These are phyloP conservation scores for Theobroma cacao DNA, from an alignment of 345 rosid genomes.

Conservation along the genomic window DNA sequence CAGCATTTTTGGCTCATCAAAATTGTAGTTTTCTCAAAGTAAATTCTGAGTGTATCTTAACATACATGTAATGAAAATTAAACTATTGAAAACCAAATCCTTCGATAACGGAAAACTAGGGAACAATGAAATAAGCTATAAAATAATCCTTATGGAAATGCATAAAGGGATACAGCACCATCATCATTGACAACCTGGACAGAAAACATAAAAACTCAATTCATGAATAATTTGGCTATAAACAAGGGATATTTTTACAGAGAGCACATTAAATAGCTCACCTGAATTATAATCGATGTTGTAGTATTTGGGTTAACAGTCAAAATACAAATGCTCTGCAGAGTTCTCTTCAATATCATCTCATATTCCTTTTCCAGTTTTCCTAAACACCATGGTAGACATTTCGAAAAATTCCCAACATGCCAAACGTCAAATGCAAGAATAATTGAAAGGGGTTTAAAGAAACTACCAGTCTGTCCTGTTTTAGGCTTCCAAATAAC, in stretches of 20 bases:
- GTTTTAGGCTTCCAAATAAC: constrained; percentile 95
- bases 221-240: neutral
- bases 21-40: neutral
- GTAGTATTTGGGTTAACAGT: constrained; percentile 85
- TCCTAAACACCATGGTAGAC: constrained; percentile 39
- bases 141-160: neutral
- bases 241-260: neutral
- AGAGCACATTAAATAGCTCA: constrained; percentile 4
- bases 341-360: constrained; percentile 77
- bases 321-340: constrained; percentile 81
- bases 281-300: constrained; percentile 81
- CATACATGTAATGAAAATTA: neutral
- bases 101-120: neutral
- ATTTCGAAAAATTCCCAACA: neutral
- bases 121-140: neutral
- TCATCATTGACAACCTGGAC: constrained; percentile 83
- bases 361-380: constrained; percentile 75
- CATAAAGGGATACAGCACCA: constrained; percentile 93
- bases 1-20: neutral
- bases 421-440: neutral
- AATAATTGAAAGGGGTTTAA: neutral
- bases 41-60: neutral
- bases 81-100: neutral
- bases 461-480: constrained; percentile 64
- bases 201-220: neutral